Base-by-base conservation (phyloP, 2,329 filamentous ascomycete species). In the Sporothrix brunneoviolacea region DNA sequence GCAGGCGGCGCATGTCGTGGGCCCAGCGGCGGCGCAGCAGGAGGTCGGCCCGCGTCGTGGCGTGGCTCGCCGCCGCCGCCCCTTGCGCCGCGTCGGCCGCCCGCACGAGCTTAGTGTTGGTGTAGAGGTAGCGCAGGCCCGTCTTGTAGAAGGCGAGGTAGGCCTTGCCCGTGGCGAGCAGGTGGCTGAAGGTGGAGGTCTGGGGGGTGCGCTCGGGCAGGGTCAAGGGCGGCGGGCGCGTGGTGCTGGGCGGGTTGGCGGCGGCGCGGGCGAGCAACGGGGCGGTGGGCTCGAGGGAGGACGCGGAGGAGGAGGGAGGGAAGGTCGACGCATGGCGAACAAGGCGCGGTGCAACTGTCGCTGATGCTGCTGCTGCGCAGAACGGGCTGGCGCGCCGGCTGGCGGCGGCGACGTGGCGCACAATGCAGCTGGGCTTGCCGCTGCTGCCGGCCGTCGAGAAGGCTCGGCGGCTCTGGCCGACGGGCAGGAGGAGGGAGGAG, bases 131-230 rank as follows among this genome's bases (percentile, higher is more conserved):
- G 62, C 83, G 82, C 28, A 95, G 68, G 16, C 91, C 91, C 1
- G 80, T 76, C 69, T 93, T 95, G 80, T 96, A 97, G 77, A 97
- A 97, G 32, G 68, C 68, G 9, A 86, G 66, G 67, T 95, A 95
- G 46, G 86, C 81, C 64, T 86, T 85, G 55, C 88, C 91, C 24
- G 83, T 69, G 38, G 68, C 64, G 61, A 79, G 78, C 55, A 80
- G 71, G 69, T 86, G 79, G 16, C 67, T 66, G 50, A 78, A 63
- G 18, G 70, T 62, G 24, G 69, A 68, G 27, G 76, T 64, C 8
- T 67, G 61, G 18, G 73, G 62, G 16, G 71, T 64, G 48, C 80
- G 75, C 5, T 66, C 63, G 7, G 88, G 88, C 3, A 88, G 70
- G 38, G 73, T 65, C 55, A 95, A 75, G 0, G 78, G 74, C 0